Percentiles rank a stretch among this genome's conserved stretches.
phyloP scores from a whole-genome alignment of 1,284 basidiomycete genomes.

The Anthracocystis setariae region DNA sequence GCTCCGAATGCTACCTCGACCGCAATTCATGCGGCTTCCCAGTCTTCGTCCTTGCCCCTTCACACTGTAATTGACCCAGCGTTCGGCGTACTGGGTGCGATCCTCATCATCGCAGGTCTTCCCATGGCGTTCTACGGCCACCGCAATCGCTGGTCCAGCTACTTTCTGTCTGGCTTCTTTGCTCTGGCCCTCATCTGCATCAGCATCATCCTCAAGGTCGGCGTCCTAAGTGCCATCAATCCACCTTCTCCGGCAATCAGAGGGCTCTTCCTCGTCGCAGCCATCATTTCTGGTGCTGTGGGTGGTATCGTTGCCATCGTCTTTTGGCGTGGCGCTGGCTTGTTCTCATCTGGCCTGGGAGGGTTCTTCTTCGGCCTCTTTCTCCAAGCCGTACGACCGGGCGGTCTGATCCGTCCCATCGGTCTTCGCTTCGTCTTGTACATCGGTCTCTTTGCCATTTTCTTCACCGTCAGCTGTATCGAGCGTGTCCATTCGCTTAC shows the following conservation, averaged over 20 bases:
- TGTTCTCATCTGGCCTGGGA: slow-evolving; percentile 73
- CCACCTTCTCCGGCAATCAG: slow-evolving; percentile 80
- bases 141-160: slow-evolving; percentile 48
- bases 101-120: slow-evolving; percentile 87
- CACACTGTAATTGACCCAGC: slow-evolving; percentile 77
- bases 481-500: slow-evolving; percentile 53
- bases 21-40: slow-evolving; percentile 5
- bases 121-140: slow-evolving; percentile 90
- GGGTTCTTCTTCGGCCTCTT: slow-evolving; percentile 87
- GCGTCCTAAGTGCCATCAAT: slow-evolving; percentile 81
- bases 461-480: slow-evolving; percentile 39
- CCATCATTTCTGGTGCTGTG: slow-evolving; percentile 79
- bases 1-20: slow-evolving; percentile 13
- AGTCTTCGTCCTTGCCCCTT: slow-evolving; percentile 39
- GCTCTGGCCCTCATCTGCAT: slow-evolving; percentile 84
- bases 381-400: slow-evolving; percentile 83
- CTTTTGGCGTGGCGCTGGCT: slow-evolving; percentile 46
- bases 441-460: slow-evolving; percentile 72
- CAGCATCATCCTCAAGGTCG: slow-evolving; percentile 88
- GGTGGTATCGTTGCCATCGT: slow-evolving; percentile 76
- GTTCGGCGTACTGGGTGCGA: slow-evolving; percentile 85
- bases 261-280: slow-evolving; percentile 88
- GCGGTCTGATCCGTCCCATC: slow-evolving; percentile 80
- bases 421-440: slow-evolving; percentile 87
- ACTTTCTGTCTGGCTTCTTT: slow-evolving; percentile 79